A percentile compares a stretch with the other conserved stretches of the same genome.
These are phyloP conservation scores for Pleurotus giganteus DNA, from an alignment of 768 basidiomycete genomes.

Conservation along the genomic window DNA sequence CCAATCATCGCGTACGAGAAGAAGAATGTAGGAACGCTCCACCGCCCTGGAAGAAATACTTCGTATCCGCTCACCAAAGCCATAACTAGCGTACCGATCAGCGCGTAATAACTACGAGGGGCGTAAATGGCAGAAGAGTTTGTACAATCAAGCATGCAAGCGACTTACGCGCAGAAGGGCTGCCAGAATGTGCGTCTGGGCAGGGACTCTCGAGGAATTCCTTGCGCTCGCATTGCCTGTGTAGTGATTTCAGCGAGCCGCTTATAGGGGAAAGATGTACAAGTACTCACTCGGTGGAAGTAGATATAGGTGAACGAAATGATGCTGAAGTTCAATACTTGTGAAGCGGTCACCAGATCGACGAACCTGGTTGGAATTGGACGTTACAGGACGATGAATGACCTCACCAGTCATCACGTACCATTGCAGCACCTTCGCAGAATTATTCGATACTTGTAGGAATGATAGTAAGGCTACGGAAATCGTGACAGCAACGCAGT, in stretches of 20 bases:
- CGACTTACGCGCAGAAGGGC: constrained; percentile 44
- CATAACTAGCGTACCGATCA: constrained; percentile 42
- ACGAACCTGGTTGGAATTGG: constrained; percentile 34
- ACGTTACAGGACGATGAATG: not conserved
- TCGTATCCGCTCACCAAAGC: constrained; percentile 47
- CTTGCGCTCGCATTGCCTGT: constrained; percentile 44
- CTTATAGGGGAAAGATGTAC: not conserved
- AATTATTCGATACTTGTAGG: constrained; percentile 46
- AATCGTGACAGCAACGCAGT: constrained; percentile 44
- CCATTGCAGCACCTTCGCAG: constrained; percentile 48
- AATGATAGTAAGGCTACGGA: constrained; percentile 39
- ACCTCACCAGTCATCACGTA: constrained; percentile 15
- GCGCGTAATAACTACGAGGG: constrained; percentile 39
- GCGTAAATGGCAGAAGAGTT: not conserved
- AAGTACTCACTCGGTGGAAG: constrained; percentile 38
- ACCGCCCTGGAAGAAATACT: constrained; percentile 50
- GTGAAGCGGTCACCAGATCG: constrained; percentile 48
- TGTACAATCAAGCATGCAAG: not conserved
- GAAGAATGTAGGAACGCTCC: constrained; percentile 45
- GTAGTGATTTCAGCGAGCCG: not conserved
- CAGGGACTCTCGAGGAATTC: constrained; percentile 40
- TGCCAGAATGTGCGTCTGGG: constrained; percentile 49
- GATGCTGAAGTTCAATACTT: constrained; percentile 46
- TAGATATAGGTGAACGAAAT: constrained; percentile 47
- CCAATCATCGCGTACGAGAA: constrained; percentile 50